Evolutionary conservation across 1,284 basidiomycete species (phyloP).

Genomic region (Trametes polyzona): DNA sequence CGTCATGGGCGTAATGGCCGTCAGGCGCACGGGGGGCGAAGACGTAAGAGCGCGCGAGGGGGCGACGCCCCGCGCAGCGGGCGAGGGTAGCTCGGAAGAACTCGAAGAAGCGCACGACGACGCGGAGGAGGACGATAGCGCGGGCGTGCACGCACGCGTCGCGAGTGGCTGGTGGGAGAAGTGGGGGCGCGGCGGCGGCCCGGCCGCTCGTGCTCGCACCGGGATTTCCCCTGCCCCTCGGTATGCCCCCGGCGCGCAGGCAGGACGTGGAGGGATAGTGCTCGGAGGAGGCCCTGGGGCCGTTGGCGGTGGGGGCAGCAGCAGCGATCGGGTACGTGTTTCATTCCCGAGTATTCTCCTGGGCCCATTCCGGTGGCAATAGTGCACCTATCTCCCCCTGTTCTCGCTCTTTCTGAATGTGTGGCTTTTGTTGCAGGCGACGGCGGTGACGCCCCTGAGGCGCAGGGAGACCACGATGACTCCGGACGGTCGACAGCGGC

Average conservation of each 20-base stretch:
- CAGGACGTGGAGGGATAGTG: neutral
- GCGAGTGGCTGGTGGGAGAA: conserved; percentile 63
- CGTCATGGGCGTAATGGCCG: neutral
- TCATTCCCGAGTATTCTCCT: conserved; percentile 27
- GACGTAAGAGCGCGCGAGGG: conserved; percentile 3
- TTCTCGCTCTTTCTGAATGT: conserved; percentile 4
- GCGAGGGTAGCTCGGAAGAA: conserved; percentile 27
- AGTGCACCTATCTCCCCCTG: conserved; percentile 3
- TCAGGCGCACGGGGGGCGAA: neutral
- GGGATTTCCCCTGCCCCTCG: too few species aligned
- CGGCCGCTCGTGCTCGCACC: neutral
- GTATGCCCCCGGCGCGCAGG: too few species aligned
- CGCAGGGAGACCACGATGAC: conserved; percentile 53
- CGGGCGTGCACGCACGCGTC: conserved; percentile 43
- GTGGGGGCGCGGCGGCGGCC: conserved; percentile 44
- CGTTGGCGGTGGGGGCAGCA: neutral
- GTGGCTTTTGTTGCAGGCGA: too few species aligned
- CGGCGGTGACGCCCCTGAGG: conserved; percentile 35
- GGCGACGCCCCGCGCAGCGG: neutral
- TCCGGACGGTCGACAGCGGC: conserved; percentile 43
- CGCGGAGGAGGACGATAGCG: conserved; percentile 24
- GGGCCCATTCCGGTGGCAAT: conserved; percentile 7
- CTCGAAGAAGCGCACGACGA: conserved; percentile 19
- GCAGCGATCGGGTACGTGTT: conserved; percentile 30
- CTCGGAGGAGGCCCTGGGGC: neutral